Percentiles rank a stretch among this genome's conserved stretches.
Evolutionary conservation across 2,329 filamentous ascomycete species (phyloP).

Genomic region (Pseudocercospora fijiensis): DNA sequence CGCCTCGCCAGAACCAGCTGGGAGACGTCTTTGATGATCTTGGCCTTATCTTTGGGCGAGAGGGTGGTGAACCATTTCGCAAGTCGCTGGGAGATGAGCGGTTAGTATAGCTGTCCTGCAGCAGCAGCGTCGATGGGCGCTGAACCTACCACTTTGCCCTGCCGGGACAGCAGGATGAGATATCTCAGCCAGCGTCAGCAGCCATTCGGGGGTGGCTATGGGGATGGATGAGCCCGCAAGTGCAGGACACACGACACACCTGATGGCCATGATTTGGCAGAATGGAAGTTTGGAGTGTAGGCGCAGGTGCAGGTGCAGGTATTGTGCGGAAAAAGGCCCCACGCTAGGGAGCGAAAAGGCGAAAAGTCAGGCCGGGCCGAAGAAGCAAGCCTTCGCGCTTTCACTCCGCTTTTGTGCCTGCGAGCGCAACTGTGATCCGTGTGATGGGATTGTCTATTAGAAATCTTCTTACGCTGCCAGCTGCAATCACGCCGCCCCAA

Average conservation of each 20-base stretch:
- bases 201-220: constrained; percentile 11
- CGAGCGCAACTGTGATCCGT: not conserved
- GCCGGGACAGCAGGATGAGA: constrained; percentile 91
- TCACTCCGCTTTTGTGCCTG: not conserved
- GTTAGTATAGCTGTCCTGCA: constrained; percentile 17
- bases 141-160: constrained; percentile 93
- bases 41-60: constrained; percentile 96
- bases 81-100: constrained; percentile 65
- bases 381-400: not conserved
- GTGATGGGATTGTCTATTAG: not conserved
- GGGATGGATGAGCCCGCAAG: constrained; percentile 1
- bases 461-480: not conserved
- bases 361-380: not conserved
- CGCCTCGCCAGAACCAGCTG: constrained; percentile 93
- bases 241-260: constrained; percentile 48
- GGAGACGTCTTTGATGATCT: constrained; percentile 99
- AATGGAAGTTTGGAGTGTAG: not conserved
- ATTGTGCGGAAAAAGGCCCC: not conserved
- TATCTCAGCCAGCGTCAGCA: constrained; percentile 62
- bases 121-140: constrained; percentile 21
- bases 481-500: not conserved
- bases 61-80: constrained; percentile 99
- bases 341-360: not conserved
- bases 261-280: constrained; percentile 52
- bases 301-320: not conserved